Percentiles rank a stretch among this genome's conserved stretches.
Conservation (phyloP, 2,329 filamentous ascomycete species). For the Rasamsonia emersonii region DNA sequence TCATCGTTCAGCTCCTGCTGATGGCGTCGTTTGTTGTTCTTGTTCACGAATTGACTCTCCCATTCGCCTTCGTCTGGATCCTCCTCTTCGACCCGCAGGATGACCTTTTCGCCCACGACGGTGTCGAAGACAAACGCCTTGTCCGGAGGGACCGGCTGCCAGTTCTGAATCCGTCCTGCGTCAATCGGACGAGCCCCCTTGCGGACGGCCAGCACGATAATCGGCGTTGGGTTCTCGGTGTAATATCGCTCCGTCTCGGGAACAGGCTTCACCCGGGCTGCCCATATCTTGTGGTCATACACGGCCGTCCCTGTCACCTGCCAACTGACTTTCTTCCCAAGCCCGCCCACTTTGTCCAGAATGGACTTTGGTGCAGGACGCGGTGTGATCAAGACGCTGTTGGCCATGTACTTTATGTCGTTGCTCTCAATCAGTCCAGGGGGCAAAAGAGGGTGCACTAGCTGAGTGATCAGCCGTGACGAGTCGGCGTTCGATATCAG, state of each 20-base stretch:
- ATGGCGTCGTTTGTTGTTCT: slow-evolving; percentile 46
- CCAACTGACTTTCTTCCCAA: slow-evolving; percentile 77
- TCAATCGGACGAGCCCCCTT: slow-evolving; percentile 70
- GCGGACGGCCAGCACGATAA: slow-evolving; percentile 73
- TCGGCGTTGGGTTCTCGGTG: slow-evolving; percentile 68
- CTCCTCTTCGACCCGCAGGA: slow-evolving; percentile 73
- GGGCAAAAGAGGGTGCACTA: slow-evolving; percentile 55
- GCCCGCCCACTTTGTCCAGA: slow-evolving; percentile 74
- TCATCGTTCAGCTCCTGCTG: slow-evolving; percentile 53
- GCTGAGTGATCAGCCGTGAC: slow-evolving; percentile 55
- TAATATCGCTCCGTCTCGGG: slow-evolving; percentile 59
- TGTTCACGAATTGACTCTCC: slow-evolving; percentile 55
- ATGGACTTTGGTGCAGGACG: slow-evolving; percentile 64
- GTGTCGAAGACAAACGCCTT: slow-evolving; percentile 72
- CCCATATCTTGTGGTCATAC: slow-evolving; percentile 79
- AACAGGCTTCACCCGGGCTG: slow-evolving; percentile 67
- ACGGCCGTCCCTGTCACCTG: slow-evolving; percentile 67
- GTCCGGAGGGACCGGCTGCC: slow-evolving; percentile 66
- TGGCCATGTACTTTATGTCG: slow-evolving; percentile 74
- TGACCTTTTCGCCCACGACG: slow-evolving; percentile 75
- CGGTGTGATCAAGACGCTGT: slow-evolving; percentile 83
- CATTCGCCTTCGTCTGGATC: slow-evolving; percentile 53
- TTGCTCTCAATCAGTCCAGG: slow-evolving; percentile 50
- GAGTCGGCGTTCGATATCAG: slow-evolving; percentile 66
- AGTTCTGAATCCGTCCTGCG: slow-evolving; percentile 71